These are phyloP conservation scores for Quercus tomentella DNA, from an alignment of 331 rosid genomes.

Conservation along the genomic window DNA sequence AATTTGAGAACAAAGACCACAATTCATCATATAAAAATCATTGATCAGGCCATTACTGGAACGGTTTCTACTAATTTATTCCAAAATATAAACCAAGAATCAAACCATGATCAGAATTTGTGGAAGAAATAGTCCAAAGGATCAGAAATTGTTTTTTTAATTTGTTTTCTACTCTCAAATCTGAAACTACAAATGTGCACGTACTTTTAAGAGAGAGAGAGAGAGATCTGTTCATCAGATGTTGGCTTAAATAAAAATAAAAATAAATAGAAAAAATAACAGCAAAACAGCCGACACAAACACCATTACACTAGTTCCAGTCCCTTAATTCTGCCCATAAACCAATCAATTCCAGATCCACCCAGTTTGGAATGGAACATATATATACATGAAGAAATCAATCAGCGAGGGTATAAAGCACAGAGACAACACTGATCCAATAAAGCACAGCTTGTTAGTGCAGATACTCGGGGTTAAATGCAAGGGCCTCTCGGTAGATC, in stretches of 20 bases:
- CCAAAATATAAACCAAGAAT: neutral
- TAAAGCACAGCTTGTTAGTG: slow-evolving; percentile 26
- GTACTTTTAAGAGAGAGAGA: neutral
- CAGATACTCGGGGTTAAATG: slow-evolving; percentile 89
- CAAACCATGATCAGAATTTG: neutral
- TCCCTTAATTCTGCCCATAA: slow-evolving; percentile 31
- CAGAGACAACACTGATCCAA: slow-evolving; percentile 29
- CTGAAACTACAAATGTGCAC: neutral
- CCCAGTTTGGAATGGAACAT: slow-evolving; percentile 50
- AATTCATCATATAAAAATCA: too few relatives aligned
- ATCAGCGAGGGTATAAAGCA: slow-evolving; percentile 32
- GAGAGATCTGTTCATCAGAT: slow-evolving; percentile 1
- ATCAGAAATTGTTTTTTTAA: too few relatives aligned
- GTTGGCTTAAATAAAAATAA: slow-evolving; percentile 23
- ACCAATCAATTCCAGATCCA: slow-evolving; percentile 37
- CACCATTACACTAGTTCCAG: slow-evolving; percentile 31
- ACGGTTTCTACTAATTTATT: neutral
- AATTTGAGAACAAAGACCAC: too few relatives aligned
- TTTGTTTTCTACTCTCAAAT: too few relatives aligned
- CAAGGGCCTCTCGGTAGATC: slow-evolving; percentile 88
- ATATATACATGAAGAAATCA: slow-evolving; percentile 52
- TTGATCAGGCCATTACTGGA: neutral
- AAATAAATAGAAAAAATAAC: slow-evolving; percentile 30
- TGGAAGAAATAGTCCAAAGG: too few relatives aligned
- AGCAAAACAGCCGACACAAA: slow-evolving; percentile 39